These are phyloP conservation scores for Microsporum canis DNA, from an alignment of 2,329 filamentous ascomycete species.

Conservation along the genomic window DNA sequence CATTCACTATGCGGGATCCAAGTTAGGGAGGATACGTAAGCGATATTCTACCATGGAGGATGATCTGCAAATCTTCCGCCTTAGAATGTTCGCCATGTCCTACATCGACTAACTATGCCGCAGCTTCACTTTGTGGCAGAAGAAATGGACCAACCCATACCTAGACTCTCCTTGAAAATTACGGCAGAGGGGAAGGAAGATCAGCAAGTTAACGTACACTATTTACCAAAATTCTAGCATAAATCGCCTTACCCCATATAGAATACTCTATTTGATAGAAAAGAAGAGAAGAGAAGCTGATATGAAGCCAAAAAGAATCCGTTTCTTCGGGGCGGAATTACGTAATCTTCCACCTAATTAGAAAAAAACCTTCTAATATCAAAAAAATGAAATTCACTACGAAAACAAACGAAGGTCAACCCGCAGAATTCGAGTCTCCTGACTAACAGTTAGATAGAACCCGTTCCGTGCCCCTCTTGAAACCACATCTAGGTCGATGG, in stretches of 20 bases:
- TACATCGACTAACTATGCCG: neutral
- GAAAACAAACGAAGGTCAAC: neutral
- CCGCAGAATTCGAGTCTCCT: neutral
- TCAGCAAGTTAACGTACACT: neutral
- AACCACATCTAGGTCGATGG: constrained; percentile 19
- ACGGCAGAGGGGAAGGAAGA: neutral
- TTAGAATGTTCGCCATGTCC: neutral
- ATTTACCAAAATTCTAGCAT: no score
- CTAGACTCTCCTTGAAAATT: neutral
- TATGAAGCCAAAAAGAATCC: no score
- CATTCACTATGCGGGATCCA: neutral
- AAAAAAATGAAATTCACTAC: neutral
- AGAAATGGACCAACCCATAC: neutral
- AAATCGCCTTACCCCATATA: neutral
- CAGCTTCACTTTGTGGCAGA: neutral
- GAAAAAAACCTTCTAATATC: neutral
- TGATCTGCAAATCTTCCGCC: neutral
- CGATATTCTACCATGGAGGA: neutral
- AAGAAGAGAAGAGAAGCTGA: neutral
- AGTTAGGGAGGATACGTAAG: neutral
- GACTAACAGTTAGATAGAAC: neutral
- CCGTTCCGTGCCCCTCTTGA: neutral
- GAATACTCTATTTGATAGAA: neutral
- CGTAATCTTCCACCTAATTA: neutral
- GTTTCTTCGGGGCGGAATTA: neutral